Base-by-base conservation (phyloP, 2,329 filamentous ascomycete genomes). In the Aspergillus japonicus region DNA sequence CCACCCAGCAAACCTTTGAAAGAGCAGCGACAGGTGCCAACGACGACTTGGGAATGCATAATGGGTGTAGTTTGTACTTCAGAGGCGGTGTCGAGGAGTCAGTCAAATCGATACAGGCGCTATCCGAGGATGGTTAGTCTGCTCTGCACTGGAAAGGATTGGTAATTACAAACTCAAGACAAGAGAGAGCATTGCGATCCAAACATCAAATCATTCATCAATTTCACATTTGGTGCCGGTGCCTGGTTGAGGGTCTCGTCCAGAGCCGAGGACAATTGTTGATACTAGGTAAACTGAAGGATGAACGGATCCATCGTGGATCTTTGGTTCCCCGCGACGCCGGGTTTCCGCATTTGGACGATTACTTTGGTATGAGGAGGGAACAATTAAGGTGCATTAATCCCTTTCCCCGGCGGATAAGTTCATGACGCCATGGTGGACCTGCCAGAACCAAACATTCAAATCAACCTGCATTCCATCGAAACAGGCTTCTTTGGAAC, bases 341-440 rank as follows among this genome's bases (percentile, higher is more conserved):
- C 39, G 39, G 39, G 16, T 44, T 44, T 44, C 39, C 39, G 39
- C 5, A 19, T 44, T 44, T 10, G 16, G 14, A 44, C 39, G 14
- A n/a, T 16, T 12, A 16, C 4, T 4, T 35, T 35, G 33, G 14
- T 35, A 35, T 29, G 26, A 29, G 26, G 8, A 29, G 26, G 26
- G 12, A 35, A 35, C 11, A 44, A 44, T 19, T 44, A 44, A 44
- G 39, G 14, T 44, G 14, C 39, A 44, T 16, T 4, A 44, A 16
- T 12, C 39, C 39, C 39, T 44, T 44, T 16, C 39, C 39, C 39
- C 39, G 39, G 6, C 16, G 16, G 39, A 7, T 19, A 16, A n/a
- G 39, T n/a, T 56, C 58, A 69, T 69, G 66, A 69, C 67, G 67
- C 62, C 56, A 63, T 64, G 60, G 64, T 58, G 64, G 66, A 64